Percentiles rank a stretch among this genome's conserved stretches.
These are phyloP conservation scores for Xerocomellus chrysenteron DNA, from an alignment of 768 basidiomycete genomes.

Conservation along the genomic window DNA sequence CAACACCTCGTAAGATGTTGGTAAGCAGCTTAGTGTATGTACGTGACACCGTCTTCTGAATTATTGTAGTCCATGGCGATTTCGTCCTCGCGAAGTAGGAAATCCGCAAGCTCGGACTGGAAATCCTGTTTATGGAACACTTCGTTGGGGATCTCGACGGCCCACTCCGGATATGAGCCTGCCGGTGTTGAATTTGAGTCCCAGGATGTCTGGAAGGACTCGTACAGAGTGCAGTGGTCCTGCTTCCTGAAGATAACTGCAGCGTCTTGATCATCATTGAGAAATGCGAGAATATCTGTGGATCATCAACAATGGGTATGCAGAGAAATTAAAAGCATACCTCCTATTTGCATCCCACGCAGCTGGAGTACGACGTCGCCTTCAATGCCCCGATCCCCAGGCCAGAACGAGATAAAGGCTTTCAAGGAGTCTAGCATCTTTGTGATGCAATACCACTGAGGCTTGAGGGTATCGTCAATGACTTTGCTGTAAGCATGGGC, in stretches of 20 bases:
- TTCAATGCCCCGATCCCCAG: too few relatives aligned
- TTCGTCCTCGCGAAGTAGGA: too few relatives aligned
- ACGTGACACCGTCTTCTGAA: too few relatives aligned
- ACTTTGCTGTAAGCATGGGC: too few relatives aligned
- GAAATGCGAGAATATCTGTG: conserved; percentile 37
- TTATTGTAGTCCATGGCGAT: too few relatives aligned
- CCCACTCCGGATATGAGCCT: too few relatives aligned
- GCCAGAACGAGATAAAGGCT: neutral
- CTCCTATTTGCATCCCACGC: neutral
- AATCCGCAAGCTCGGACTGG: too few relatives aligned
- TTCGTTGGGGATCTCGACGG: too few relatives aligned
- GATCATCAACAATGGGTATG: neutral
- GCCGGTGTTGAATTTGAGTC: conserved; percentile 30
- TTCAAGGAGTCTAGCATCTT: conserved; percentile 5
- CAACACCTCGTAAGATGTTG: too few relatives aligned
- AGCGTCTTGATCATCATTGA: conserved; percentile 22
- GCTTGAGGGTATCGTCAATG: too few relatives aligned
- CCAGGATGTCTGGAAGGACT: conserved; percentile 15
- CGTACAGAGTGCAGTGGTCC: conserved; percentile 30
- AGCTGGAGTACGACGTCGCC: neutral
- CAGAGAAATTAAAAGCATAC: neutral
- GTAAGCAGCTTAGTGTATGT: too few relatives aligned
- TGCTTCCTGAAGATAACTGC: conserved; percentile 33
- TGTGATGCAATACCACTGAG: conserved; percentile 2
- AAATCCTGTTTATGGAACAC: too few relatives aligned